phyloP scores from a whole-genome alignment of 306 rosid species.

The Cucurbita argyrosperma region DNA sequence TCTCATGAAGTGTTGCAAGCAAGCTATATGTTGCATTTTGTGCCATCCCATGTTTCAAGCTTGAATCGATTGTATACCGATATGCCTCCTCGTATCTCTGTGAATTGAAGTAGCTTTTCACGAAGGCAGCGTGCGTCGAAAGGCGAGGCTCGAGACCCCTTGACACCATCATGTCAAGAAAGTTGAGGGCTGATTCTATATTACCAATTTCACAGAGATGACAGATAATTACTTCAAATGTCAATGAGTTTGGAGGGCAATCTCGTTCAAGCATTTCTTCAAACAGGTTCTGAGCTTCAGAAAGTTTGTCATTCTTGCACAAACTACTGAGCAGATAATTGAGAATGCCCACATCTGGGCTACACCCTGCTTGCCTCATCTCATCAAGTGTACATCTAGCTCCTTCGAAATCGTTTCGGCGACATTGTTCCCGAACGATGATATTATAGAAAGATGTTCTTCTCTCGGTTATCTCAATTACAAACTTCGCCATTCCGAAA shows the following conservation, averaged over 20 bases:
- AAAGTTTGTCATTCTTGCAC: constrained; percentile 27
- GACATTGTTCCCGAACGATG: constrained; percentile 36
- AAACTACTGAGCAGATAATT: constrained; percentile 42
- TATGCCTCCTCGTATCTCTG: constrained; percentile 45
- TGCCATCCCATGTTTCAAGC: constrained; percentile 19
- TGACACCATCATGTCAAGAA: constrained; percentile 38
- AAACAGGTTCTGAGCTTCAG: constrained; percentile 27
- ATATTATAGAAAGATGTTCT: constrained; percentile 29
- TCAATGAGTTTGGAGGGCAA: constrained; percentile 28
- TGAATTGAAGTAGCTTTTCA: constrained; percentile 42
- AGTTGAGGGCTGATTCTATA: constrained; percentile 27
- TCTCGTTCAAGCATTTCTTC: constrained; percentile 25
- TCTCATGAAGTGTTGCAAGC: constrained; percentile 55
- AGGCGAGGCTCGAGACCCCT: constrained; percentile 45
- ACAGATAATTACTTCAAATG: constrained; percentile 37
- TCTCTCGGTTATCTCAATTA: constrained; percentile 27
- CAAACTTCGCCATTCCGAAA: constrained; percentile 31
- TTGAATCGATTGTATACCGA: constrained; percentile 26
- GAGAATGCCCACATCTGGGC: constrained; percentile 17
- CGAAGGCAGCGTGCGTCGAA: constrained; percentile 40
- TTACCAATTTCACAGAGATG: constrained; percentile 19
- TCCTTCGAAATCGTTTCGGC: constrained; percentile 28
- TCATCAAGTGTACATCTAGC: constrained; percentile 29
- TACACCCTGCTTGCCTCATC: constrained; percentile 37
- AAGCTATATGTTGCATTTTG: constrained; percentile 37